Base-by-base conservation (phyloP, 768 basidiomycete genomes). In the Mycena albidolilacea region DNA sequence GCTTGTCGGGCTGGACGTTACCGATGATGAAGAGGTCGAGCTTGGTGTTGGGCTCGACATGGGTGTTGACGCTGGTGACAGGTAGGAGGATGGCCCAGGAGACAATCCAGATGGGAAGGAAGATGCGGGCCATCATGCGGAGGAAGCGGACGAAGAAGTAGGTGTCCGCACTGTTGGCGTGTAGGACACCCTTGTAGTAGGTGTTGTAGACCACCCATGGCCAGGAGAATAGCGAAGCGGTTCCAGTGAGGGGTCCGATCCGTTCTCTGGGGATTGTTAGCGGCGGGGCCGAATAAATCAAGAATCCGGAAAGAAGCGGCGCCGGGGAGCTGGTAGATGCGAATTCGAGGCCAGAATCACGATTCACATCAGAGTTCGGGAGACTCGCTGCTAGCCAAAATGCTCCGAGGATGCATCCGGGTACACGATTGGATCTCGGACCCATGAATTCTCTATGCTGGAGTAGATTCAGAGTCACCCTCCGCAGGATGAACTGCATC, bases 91-190 rank as follows among this genome's bases (percentile, higher is more conserved):
- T 85, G 62, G 84, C 79, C 97, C 97, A 98, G 2, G 95, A 94
- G 39, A 98, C 38, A 61, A 96, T 73, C 97, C 96, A 99, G 78
- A 98, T 95, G 30, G 98, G 97, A 7, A 97, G 77, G 80, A 98
- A 87, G 35, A 97, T 84, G 75, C 91, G 89, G 61, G 91, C 80
- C 90, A 98, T 93, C 87, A 98, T 91, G 61, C 92, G 90, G 38
- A 95, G 86, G 81, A 95, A 98, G 66, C 96, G 93, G 57, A 98
- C 92, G 77, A 94, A 99, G 79, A 97, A 92, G 84, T 97, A 99
- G 17, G 96, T 94, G 80, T 99, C 97, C 70, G 94, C 85, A 37
- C 96, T 95, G 73, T 96, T 97, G 54, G 89, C 87, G 54, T 84
- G 83, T 71, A 90, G 87, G 69, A 95, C 90, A 30, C 86, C 87